Percentiles rank a stretch among this genome's conserved stretches.
phyloP scores from a whole-genome alignment of 1,284 basidiomycete genomes.

The Pisolithus thermaeus region DNA sequence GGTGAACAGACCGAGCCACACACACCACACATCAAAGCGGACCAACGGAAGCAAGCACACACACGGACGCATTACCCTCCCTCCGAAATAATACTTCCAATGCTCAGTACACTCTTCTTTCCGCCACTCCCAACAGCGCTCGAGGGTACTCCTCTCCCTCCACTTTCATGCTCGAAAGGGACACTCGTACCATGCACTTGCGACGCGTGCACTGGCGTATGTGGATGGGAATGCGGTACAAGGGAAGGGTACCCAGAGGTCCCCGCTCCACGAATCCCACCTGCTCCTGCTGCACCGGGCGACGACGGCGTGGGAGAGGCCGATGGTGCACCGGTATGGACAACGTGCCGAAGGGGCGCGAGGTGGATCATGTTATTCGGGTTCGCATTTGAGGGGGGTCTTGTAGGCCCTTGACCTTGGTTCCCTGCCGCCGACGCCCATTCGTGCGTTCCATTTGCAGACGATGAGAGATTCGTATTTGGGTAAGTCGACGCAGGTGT shows the following conservation, averaged over 20 bases:
- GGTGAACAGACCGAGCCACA: no score
- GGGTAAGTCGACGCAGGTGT: no score
- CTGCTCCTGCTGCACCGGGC: conserved; percentile 9
- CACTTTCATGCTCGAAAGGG: no score
- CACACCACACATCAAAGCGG: no score
- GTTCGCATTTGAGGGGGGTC: no score
- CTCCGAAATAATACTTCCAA: conserved; percentile 64
- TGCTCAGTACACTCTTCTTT: conserved; percentile 66
- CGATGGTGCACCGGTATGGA: conserved; percentile 8
- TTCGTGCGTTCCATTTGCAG: no score
- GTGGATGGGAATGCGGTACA: conserved; percentile 28
- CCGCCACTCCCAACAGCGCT: conserved; percentile 22
- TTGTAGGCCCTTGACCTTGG: no score
- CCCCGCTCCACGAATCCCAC: neutral
- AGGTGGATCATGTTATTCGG: conserved; percentile 46
- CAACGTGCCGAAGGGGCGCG: conserved; percentile 41
- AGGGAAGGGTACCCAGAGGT: conserved; percentile 22
- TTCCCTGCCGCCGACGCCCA: no score
- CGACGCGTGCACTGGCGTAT: conserved; percentile 14
- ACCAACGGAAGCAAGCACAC: no score
- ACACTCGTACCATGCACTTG: no score
- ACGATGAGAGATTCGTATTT: no score
- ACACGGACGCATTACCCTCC: conserved; percentile 4
- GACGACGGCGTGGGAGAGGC: conserved; percentile 23
- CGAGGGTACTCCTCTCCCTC: conserved; percentile 2